Evolutionary conservation across 139 green algal genomes (phyloP), one percentile per base, ranked within the genome.

Genomic region (Trebouxia sp.): DNA sequence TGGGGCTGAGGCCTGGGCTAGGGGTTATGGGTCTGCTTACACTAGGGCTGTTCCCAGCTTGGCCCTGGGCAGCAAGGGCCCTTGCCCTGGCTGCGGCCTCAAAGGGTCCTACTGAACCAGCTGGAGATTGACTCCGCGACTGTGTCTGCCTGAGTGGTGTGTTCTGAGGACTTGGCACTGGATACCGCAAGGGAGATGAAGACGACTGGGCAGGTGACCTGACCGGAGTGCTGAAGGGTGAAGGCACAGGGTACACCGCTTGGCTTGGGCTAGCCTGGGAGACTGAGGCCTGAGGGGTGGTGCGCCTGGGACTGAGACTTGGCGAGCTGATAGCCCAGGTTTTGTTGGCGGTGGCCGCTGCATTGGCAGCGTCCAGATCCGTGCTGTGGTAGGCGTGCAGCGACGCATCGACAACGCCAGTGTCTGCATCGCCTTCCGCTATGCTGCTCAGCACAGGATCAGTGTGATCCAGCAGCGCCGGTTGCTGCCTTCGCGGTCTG

Each of bases 381-480:
- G 32, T 72, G 62, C 62, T 72, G 8, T 72, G 32, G 32, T 72
- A 72, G 43, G 62, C 62, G 43, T 39, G 62, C 62, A 72, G 7
- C 20, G n/a, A 42, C 43, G 62, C 35, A 72, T 72, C 62, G 2
- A 43, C 62, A 5, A 43, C 62, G 15, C 62, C 62, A 30, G 62
- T 43, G 12, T 45, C 32, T 15, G 32, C 14, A 45, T 72, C 62
- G 4, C 32, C 20, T n/a, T 72, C 62, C 43, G 62, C 32, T 72
- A 72, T 72, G 62, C 62, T 72, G 32, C 62, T 72, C 12, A 72
- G 62, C 3, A 72, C 35, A 72, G 62, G 32, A 30, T 72, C 62
- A 45, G 62, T 12, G 9, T 72, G 32, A 15, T 39, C 62, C 3
- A 72, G 62, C 15, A 72, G 35, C 12, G 62, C 32, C n/a, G n/a